Evolutionary conservation across 2,329 filamentous ascomycete genomes (phyloP).

Genomic region (Epichloe gansuensis): DNA sequence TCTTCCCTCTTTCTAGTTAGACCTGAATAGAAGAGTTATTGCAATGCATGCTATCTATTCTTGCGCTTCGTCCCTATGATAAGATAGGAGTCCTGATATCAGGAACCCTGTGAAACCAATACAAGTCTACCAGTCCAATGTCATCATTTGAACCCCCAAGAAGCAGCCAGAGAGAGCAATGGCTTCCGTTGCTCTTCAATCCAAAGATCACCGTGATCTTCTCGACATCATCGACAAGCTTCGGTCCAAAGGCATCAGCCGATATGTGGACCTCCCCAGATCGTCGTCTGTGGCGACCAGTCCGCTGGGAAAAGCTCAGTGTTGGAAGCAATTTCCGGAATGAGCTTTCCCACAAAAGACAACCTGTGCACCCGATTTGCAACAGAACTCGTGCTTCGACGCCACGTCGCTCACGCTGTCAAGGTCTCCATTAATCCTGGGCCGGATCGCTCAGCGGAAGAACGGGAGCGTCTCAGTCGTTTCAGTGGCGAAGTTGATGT

Average conservation of each 20-base stretch:
- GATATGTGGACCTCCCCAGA: constrained; percentile 29
- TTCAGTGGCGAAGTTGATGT: constrained; percentile 4
- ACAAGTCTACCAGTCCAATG: too few species aligned
- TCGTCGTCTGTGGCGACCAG: constrained; percentile 50
- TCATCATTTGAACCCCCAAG: too few species aligned
- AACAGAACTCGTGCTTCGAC: constrained; percentile 47
- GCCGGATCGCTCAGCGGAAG: constrained; percentile 13
- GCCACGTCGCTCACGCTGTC: constrained; percentile 21
- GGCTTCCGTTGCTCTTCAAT: constrained; percentile 6
- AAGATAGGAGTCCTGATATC: too few species aligned
- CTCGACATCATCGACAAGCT: constrained; percentile 11
- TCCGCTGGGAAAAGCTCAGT: constrained; percentile 54
- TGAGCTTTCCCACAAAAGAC: constrained; percentile 46
- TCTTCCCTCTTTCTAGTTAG: too few species aligned
- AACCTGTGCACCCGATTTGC: constrained; percentile 51
- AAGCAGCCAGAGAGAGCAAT: background rate
- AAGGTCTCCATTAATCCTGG: constrained; percentile 22
- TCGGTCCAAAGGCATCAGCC: constrained; percentile 8
- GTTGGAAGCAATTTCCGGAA: constrained; percentile 49
- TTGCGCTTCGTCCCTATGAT: too few species aligned
- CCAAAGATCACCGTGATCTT: constrained; percentile 7
- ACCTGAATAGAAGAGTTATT: too few species aligned
- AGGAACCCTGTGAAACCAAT: too few species aligned
- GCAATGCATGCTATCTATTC: too few species aligned
- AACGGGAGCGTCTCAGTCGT: constrained; percentile 10